Evolutionary conservation across 208 protist species (phyloP), one percentile per base, ranked within the genome.

Genomic region (Phytomonas francai): DNA sequence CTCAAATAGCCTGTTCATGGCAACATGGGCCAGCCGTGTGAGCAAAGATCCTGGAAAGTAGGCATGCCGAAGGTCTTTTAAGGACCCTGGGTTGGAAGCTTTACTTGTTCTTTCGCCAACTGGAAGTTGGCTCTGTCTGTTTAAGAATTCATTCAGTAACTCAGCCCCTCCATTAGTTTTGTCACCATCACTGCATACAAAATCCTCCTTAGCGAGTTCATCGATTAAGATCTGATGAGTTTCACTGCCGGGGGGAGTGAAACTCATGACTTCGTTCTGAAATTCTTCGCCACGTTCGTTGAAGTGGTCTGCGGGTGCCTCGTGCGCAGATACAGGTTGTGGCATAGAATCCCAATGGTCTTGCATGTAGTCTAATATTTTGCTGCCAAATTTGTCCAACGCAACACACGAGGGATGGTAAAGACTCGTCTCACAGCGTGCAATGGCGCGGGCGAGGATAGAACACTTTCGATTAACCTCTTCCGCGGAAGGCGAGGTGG

Each of bases 1-100:
- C 16, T 59, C 39, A 25, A 65, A 66, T 19, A 82, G 32, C 67
- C 78, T 39, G 0, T 65, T 76, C n/a, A 72, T 76, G 59, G 77
- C 85, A 34, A 71, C 34, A 68, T 83, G 76, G 2, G 85, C 81
- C 59, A 94, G 86, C 58, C 89, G 85, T 22, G 77, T 78, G 58
- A 92, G 75, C 28, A 94, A 74, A 7, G 89, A 92, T 30, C 81
- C 79, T 1, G 89, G 89, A 34, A 88, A 87, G 72, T 94, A 94
- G 27, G 74, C 73, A 54, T 49, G 39, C 12, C 89, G 85, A 32
- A 88, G 59, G 49, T 88, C 82, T 39, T 74, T 79, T 28, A 57
- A 33, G 4, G 42, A 64, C 22, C 25, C 19, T 29, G 22, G 2
- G 28, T 59, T 16, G 5, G 8, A 25, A 33, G 0, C 57, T 33